Base-by-base conservation (phyloP, 805 yeast genomes). In the Metschnikowia peoriensis region DNA sequence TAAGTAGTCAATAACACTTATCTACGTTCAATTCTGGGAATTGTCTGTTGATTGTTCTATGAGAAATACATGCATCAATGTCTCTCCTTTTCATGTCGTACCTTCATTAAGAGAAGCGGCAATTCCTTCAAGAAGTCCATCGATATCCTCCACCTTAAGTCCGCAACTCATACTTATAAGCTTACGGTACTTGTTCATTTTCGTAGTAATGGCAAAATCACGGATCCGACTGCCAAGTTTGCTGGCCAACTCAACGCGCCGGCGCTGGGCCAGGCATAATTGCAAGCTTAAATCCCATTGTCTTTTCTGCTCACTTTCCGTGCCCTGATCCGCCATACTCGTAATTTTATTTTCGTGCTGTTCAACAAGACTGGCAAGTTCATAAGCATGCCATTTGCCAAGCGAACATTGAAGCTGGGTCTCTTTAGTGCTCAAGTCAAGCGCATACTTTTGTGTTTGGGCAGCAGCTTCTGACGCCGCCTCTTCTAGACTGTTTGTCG, bases 51-150 rank as follows among this genome's bases (percentile, higher is more conserved):
- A 32, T 32, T 32, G 35, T 32, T 32, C 35, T 32, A 32, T 32
- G 35, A 12, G 14, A 32, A 22, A 22, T 22, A 22, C 4, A 4
- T 22, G 4, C 22, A 4, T 6, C 14, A 10, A 12, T 32, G 14
- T 32, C 10, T 10, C 12, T 32, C 14, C 12, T 12, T 32, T 10
- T 32, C 6, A 32, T 12, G 35, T 4, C 14, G 50, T 34, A 16
- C 60, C 56, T 32, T 58, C 58, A 45, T 47, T 50, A 38, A 61
- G 52, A 7, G 64, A 59, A 17, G 51, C 59, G 41, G 52, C 61
- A 28, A 93, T 88, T 17, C 93, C 97, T 58, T 88, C 93, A 47
- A 93, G 75, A 53, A 90, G 76, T 32, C 88, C 86, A 63, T 85
- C 89, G 52, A 93, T 85, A 54, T 88, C 94, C 54, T 89, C 96